Conservation (phyloP, 805 yeast genomes). For the Nakazawaea populi region DNA sequence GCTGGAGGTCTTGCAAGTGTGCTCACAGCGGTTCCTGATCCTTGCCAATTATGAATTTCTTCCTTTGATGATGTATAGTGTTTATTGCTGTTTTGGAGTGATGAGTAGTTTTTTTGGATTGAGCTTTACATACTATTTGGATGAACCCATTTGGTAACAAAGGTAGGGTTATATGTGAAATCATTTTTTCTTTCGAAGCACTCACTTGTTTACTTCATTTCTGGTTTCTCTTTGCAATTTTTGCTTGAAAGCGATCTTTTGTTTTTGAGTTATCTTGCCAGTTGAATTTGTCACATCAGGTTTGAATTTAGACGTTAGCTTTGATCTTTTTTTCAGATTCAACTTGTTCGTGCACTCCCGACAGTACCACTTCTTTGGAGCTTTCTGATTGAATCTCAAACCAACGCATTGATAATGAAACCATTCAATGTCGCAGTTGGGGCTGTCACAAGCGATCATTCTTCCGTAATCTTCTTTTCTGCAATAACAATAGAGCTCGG, state of each 20-base stretch:
- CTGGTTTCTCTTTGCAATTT: no score
- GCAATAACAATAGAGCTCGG: conserved; percentile 40
- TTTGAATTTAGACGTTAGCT: background rate
- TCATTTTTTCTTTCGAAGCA: background rate
- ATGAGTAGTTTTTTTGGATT: conserved; percentile 83
- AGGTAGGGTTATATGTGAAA: conserved; percentile 18
- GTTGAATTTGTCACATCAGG: no score
- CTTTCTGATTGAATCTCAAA: conserved; percentile 31
- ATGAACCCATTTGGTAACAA: conserved; percentile 59
- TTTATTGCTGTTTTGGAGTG: conserved; percentile 83
- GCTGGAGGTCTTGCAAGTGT: conserved; percentile 40
- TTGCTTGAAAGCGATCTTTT: no score
- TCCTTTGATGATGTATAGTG: conserved; percentile 75
- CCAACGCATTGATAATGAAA: conserved; percentile 56
- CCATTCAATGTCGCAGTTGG: conserved; percentile 57
- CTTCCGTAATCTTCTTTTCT: conserved; percentile 63
- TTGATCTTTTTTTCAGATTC: background rate
- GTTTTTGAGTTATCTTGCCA: no score
- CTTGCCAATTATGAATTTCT: conserved; percentile 64
- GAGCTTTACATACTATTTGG: conserved; percentile 83
- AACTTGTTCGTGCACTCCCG: conserved; percentile 29
- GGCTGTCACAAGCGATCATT: conserved; percentile 87
- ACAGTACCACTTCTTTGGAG: conserved; percentile 43
- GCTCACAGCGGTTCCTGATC: conserved; percentile 46
- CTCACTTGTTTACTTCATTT: background rate